phyloP scores from a whole-genome alignment of 2,329 filamentous ascomycete genomes.

The Cordyceps cateniannulata region DNA sequence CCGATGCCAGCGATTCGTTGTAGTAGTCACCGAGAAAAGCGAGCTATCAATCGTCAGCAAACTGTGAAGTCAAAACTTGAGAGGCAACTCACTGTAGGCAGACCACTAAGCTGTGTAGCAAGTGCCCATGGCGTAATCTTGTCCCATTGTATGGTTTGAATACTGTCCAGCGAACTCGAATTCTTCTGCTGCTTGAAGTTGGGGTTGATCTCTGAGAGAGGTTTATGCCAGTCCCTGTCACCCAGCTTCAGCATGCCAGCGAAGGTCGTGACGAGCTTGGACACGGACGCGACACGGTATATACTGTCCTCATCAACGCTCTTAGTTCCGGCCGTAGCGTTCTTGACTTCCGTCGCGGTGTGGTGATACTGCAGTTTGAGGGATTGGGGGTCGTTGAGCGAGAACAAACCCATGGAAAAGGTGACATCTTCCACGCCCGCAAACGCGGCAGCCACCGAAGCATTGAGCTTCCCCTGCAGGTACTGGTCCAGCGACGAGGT shows the following conservation, averaged over 20 bases:
- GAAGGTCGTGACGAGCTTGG: slow-evolving; percentile 3
- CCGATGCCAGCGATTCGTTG: not conserved
- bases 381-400: slow-evolving; percentile 1
- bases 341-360: not conserved
- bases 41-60: not conserved
- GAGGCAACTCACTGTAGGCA: slow-evolving; percentile 2
- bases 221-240: slow-evolving; percentile 1
- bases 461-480: slow-evolving; percentile 3
- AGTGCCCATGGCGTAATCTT: slow-evolving; percentile 6
- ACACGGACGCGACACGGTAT: slow-evolving; percentile 5
- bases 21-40: not conserved
- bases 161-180: not conserved
- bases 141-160: not conserved
- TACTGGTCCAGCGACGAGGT: not conserved
- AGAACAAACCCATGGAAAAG: slow-evolving; percentile 7
- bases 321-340: not conserved
- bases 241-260: not conserved
- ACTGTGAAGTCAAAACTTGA: not conserved
- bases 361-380: slow-evolving; percentile 4
- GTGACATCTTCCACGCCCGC: not conserved
- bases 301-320: slow-evolving; percentile 2
- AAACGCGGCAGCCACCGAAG: not conserved
- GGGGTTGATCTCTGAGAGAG: not conserved
- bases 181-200: not conserved
- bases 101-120: slow-evolving; percentile 7